Evolutionary conservation across 2,329 filamentous ascomycete species (phyloP), one percentile per base, ranked within the genome.

Genomic region (Gnomoniopsis smithogilvyi): DNA sequence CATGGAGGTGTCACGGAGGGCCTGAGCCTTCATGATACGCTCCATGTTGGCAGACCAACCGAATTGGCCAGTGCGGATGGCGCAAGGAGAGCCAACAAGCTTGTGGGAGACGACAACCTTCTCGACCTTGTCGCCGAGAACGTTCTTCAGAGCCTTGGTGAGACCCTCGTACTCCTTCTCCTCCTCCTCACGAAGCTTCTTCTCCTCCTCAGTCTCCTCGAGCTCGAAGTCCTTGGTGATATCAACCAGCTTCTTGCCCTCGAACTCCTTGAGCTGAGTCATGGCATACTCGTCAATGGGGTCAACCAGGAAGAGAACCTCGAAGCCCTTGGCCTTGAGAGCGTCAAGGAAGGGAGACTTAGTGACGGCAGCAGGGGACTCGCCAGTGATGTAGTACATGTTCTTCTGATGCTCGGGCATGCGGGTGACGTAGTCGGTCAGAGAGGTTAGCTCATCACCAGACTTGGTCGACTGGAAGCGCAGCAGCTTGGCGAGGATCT

Each of bases 171-270:
- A 99, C 82, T 98, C 93, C 89, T 98, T 98, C 89, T 97, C 94
- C 84, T 98, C 92, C 59, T 83, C 84, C 86, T 98, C 95, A 68
- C 95, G 95, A 70, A 88, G 79, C 76, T 88, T 90, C 93, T 98
- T 99, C 91, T 99, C 95, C 74, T 99, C 95, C 33, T 99, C 95
- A 53, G 92, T 96, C 90, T 99, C 95, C 88, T 99, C 95, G 63
- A 99, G 92, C 83, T 99, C 95, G 77, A 99, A 99, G 86, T 99
- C 95, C 90, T 99, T 99, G 86, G 95, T 99, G 82, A 99, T 98
- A 76, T 99, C 95, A 72, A 99, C 93, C 56, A 99, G 90, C 89
- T 99, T 99, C 93, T 98, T 99, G 84, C 92, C 91, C 76, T 99
- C 95, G 73, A 96, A 99, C 83, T 99, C 95, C 90, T 99, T 99